Evolutionary conservation across 352 stramenopile species (phyloP).

Genomic region (Pseudoperonospora humuli): DNA sequence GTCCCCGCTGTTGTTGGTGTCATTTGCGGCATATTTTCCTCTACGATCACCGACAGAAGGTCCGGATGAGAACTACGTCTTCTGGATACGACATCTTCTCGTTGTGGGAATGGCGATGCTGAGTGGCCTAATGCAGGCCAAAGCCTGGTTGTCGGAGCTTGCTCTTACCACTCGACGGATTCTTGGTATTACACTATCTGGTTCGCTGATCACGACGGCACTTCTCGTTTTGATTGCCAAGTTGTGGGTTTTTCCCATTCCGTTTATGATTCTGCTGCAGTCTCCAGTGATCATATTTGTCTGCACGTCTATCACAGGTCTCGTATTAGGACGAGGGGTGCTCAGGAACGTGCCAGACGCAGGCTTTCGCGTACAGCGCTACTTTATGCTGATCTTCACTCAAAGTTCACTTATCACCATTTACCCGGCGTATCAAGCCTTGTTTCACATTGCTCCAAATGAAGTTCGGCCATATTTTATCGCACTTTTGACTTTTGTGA

Average conservation of each 20-base stretch:
- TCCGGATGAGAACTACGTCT: constrained; percentile 19
- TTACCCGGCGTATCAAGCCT: constrained; percentile 22
- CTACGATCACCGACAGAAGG: constrained; percentile 9
- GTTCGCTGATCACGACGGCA: constrained; percentile 1
- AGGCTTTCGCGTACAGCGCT: constrained; percentile 17
- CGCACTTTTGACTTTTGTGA: constrained; percentile 24
- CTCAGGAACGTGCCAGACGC: constrained; percentile 11
- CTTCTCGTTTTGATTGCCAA: constrained; percentile 4
- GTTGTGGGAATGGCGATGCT: constrained; percentile 5
- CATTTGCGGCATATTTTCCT: constrained; percentile 10
- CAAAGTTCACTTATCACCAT: constrained; percentile 19
- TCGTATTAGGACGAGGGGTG: constrained; percentile 6
- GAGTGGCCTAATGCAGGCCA: constrained; percentile 13
- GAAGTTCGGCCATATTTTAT: constrained; percentile 12
- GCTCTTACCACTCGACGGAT: constrained; percentile 2
- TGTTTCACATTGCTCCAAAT: constrained; percentile 11
- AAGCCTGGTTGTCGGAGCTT: constrained; percentile 23
- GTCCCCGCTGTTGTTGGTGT: constrained; percentile 12
- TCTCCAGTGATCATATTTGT: constrained; percentile 7
- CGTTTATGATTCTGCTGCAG: constrained; percentile 25
- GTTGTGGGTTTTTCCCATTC: constrained; percentile 21
- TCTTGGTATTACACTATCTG: constrained; percentile 2
- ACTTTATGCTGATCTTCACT: constrained; percentile 18
- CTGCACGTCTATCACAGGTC: background rate
- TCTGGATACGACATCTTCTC: constrained; percentile 22